phyloP scores from a whole-genome alignment of 257 asterid genomes.

The Nicotiana noctiflora region DNA sequence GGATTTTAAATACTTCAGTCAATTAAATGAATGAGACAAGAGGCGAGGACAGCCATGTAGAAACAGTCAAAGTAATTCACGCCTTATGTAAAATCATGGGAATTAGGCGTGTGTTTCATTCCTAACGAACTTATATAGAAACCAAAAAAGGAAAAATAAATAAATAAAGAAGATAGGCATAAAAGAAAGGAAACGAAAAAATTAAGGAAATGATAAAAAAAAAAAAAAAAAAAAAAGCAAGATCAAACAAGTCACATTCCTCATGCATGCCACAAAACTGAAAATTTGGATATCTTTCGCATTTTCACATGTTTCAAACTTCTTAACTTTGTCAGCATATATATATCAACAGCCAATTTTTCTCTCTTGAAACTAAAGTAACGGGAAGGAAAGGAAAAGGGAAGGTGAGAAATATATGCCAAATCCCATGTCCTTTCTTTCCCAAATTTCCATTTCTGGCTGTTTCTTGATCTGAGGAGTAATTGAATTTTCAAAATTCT shows the following conservation, averaged over 20 bases:
- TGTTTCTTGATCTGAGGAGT: neutral
- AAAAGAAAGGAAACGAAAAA: too few species aligned
- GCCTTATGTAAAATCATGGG: conserved; percentile 5
- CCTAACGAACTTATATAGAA: neutral
- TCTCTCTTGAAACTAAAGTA: neutral
- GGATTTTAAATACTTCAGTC: neutral
- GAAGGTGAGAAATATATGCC: neutral
- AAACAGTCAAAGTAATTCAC: conserved; percentile 17
- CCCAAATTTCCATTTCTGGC: neutral
- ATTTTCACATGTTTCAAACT: neutral
- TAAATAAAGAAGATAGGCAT: too few species aligned
- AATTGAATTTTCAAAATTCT: too few species aligned
- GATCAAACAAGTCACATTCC: neutral
- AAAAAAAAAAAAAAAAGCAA: neutral
- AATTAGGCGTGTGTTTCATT: neutral
- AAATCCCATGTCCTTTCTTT: neutral
- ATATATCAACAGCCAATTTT: neutral
- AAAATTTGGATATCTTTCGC: neutral
- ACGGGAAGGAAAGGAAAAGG: neutral
- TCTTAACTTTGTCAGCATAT: neutral
- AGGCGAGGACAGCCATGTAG: conserved; percentile 1
- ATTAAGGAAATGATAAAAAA: neutral
- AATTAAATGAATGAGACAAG: neutral
- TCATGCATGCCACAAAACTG: neutral
- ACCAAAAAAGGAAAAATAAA: too few species aligned